A percentile compares a stretch with the other conserved stretches of the same genome.
Conservation (phyloP, 2,329 filamentous ascomycete genomes). For the Colletotrichum spaethianum region DNA sequence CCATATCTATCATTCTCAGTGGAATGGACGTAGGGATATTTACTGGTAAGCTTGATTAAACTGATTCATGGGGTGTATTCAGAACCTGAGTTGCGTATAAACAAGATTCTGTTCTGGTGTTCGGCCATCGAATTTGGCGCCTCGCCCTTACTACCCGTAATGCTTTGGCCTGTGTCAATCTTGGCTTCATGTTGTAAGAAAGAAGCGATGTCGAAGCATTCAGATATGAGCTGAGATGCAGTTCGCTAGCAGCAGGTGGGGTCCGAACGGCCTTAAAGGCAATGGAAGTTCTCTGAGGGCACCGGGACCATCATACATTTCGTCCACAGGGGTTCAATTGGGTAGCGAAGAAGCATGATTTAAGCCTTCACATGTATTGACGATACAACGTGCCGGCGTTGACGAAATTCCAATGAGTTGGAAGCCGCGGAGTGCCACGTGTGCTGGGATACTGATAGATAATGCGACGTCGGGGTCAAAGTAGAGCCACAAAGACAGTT, state of each 20-base stretch:
- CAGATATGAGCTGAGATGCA: not conserved
- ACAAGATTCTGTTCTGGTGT: not conserved
- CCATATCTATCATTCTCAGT: too few relatives aligned
- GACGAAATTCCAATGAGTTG: not conserved
- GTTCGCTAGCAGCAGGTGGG: not conserved
- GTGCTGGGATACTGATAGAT: not conserved
- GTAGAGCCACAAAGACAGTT: too few relatives aligned
- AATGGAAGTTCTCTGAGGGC: slow-evolving; percentile 5
- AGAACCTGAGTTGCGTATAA: not conserved
- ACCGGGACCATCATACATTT: slow-evolving; percentile 6
- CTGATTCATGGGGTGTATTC: too few relatives aligned
- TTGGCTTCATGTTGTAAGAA: slow-evolving; percentile 17
- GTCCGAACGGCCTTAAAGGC: not conserved
- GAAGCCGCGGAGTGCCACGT: not conserved
- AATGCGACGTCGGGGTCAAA: not conserved
- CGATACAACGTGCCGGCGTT: not conserved
- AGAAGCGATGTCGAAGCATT: not conserved
- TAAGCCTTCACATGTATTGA: slow-evolving; percentile 18
- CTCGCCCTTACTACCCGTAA: not conserved
- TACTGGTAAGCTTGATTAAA: too few relatives aligned
- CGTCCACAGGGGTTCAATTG: not conserved
- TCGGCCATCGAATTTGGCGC: not conserved
- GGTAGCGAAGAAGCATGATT: slow-evolving; percentile 16
- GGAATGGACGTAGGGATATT: too few relatives aligned
- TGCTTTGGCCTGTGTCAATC: slow-evolving; percentile 8